Evolutionary conservation across 176 grass and related monocot species (phyloP).

Genomic region (Lolium perenne): DNA sequence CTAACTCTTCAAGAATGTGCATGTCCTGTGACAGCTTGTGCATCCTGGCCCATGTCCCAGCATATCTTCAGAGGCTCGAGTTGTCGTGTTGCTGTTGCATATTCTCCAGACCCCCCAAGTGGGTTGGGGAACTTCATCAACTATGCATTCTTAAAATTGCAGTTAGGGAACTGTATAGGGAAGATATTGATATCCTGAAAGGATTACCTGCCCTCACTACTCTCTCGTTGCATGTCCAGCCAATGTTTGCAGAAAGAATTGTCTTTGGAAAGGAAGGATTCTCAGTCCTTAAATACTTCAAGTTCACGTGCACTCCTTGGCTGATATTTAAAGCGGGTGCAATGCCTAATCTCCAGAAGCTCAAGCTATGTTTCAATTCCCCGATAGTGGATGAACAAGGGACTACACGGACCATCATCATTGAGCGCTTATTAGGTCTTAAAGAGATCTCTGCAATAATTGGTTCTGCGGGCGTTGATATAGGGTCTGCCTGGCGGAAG

Average conservation of each 20-base stretch:
- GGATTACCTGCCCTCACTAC: neutral
- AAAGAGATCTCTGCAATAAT: neutral
- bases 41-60: too few species aligned
- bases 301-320: neutral
- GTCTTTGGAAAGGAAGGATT: neutral
- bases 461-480: too few species aligned
- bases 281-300: neutral
- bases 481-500: too few species aligned
- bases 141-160: neutral
- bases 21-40: too few species aligned
- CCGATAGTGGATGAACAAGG: too few species aligned
- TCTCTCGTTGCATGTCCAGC: neutral
- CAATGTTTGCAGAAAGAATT: neutral
- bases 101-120: too few species aligned
- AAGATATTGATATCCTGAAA: neutral
- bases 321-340: neutral
- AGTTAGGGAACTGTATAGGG: neutral
- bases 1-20: too few species aligned
- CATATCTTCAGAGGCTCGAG: too few species aligned
- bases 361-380: too few species aligned
- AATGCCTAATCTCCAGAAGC: neutral
- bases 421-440: neutral
- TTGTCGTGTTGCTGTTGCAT: too few species aligned
- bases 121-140: neutral
- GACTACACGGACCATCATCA: neutral